Base-by-base conservation (phyloP, 148 eudicot genomes). In the Rhododendron henanense region DNA sequence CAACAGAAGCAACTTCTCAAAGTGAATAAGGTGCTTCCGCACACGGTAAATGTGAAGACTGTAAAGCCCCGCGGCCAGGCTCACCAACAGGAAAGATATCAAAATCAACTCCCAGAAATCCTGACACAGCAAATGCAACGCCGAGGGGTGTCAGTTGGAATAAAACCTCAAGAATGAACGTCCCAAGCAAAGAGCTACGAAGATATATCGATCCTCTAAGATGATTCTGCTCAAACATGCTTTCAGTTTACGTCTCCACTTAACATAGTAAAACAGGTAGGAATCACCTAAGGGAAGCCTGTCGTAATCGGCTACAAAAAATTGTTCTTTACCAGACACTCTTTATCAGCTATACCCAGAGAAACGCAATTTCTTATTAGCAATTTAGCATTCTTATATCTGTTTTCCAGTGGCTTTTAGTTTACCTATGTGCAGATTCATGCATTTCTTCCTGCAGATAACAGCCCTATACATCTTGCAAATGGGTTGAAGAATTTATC, bases 41-140 rank as follows among this genome's bases (percentile, higher is more conserved):
- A 94, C 93, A 15, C 86, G 93, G 87, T 95, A 96, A 76, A 94
- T 73, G 79, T 96, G 95, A 44, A 91, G 21, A 31, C 95, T 94
- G 90, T 96, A 96, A 48, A 96, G 88, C 57, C 88, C 73, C 21
- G 92, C 93, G n/a, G 96, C 94, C 57, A 90, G 53, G 4, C 94
- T 94, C 87, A 91, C 96, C 84, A 93, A 18, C 84, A 78, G 53
- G 79, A 93, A 96, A 0, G 99, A 96, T 50, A 94, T 25, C 86
- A 92, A 6, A 85, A 88, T 92, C 91, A 96, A 84, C 92, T 86
- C 84, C 98, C 98, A 96, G 89, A 96, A 96, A 85, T 94, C 98
- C 99, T 95, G 90, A 55, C 23, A 23, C 28, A n/a, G n/a, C 28
- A 51, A 74, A 69, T 33, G 31, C 51, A 69, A 6, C 63, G 2